These are phyloP conservation scores for Adenanthera pavonina DNA, from an alignment of 306 rosid genomes.

Conservation along the genomic window DNA sequence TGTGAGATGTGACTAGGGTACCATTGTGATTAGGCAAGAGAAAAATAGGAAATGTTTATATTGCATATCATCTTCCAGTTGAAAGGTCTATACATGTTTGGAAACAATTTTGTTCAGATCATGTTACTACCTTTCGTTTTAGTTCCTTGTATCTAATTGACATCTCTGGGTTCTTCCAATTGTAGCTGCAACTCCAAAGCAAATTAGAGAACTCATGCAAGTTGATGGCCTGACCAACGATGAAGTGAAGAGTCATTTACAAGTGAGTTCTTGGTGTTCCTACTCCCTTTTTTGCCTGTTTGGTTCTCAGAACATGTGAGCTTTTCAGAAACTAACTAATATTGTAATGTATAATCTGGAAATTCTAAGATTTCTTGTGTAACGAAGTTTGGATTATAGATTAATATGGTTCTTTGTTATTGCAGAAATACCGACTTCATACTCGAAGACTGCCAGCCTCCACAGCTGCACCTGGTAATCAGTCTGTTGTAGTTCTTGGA, in stretches of 20 bases:
- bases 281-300: constrained; percentile 1
- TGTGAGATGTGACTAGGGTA: constrained; percentile 30
- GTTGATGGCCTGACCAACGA: constrained; percentile 97
- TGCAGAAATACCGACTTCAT: constrained; percentile 96
- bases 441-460: constrained; percentile 74
- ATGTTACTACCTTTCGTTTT: constrained; percentile 6
- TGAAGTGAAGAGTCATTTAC: constrained; percentile 98
- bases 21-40: constrained; percentile 36
- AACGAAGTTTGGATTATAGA: constrained; percentile 28
- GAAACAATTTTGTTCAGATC: constrained; percentile 20
- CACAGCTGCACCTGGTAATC: constrained; percentile 43
- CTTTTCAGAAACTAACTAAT: constrained; percentile 17
- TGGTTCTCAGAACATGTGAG: constrained; percentile 14
- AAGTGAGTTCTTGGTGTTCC: constrained; percentile 57
- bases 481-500: constrained; percentile 70
- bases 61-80: constrained; percentile 38
- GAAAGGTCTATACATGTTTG: constrained; percentile 30
- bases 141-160: constrained; percentile 42
- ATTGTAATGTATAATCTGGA: neutral
- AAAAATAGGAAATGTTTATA: constrained; percentile 20
- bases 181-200: constrained; percentile 97
- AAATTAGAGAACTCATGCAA: constrained; percentile 96
- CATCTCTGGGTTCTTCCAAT: constrained; percentile 26
- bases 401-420: constrained; percentile 32
- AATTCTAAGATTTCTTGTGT: constrained; percentile 13